phyloP scores from a whole-genome alignment of 345 rosid species.

The Brassica nigra region DNA sequence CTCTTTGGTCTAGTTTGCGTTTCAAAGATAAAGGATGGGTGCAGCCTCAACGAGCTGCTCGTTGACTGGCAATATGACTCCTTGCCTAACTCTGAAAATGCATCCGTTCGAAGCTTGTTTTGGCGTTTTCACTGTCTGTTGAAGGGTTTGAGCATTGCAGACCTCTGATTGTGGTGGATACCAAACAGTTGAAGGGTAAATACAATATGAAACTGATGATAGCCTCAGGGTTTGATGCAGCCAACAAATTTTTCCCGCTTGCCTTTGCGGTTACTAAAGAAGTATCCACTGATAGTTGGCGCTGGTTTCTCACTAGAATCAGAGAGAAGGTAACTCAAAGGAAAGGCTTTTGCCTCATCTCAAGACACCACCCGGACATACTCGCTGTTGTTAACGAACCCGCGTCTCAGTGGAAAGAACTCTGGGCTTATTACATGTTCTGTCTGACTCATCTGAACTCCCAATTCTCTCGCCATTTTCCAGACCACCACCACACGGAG shows the following conservation, averaged over 20 bases:
- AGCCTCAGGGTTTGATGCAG: slow-evolving; percentile 11
- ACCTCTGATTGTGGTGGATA: slow-evolving; percentile 2
- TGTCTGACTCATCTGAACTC: not conserved
- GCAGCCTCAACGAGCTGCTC: not conserved
- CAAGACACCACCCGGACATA: slow-evolving; percentile 22
- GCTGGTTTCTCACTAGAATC: slow-evolving; percentile 17
- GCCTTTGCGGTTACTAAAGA: slow-evolving; percentile 23
- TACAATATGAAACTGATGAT: slow-evolving; percentile 6
- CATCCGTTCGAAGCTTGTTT: slow-evolving; percentile 2
- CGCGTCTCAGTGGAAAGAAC: slow-evolving; percentile 12
- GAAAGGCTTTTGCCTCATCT: slow-evolving; percentile 11
- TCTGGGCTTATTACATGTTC: slow-evolving; percentile 8
- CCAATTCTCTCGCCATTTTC: not conserved
- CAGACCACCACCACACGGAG: not conserved
- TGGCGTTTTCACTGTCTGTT: slow-evolving; percentile 21
- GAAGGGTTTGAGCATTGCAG: slow-evolving; percentile 20
- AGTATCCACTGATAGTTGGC: not conserved
- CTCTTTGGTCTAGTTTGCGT: too few relatives aligned
- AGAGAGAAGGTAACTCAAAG: slow-evolving; percentile 29
- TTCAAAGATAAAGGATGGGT: too few relatives aligned
- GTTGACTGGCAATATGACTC: slow-evolving; percentile 3
- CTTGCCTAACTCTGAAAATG: slow-evolving; percentile 13
- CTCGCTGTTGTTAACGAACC: not conserved
- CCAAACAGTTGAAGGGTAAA: not conserved
- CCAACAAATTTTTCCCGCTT: not conserved